Percentiles rank a stretch among this genome's conserved stretches.
Conservation (phyloP, 352 stramenopile genomes). For the Phytophthora uliginosa region DNA sequence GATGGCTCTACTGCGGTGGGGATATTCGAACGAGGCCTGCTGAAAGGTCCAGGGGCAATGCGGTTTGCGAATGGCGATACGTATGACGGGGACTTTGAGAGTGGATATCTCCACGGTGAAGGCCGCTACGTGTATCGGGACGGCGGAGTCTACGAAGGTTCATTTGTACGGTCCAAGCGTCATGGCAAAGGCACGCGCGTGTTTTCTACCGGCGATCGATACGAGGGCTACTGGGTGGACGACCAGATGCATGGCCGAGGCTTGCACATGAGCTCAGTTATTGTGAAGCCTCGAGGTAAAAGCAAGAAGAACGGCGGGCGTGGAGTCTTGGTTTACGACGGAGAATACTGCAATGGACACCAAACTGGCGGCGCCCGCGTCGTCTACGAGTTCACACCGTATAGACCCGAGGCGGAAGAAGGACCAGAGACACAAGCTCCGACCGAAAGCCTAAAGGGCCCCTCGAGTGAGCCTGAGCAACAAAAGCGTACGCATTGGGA, state of each 20-base stretch:
- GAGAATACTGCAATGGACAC: slow-evolving; percentile 52
- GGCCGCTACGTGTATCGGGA: slow-evolving; percentile 58
- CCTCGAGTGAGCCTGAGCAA: background rate
- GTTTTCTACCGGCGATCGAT: slow-evolving; percentile 64
- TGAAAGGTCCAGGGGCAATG: slow-evolving; percentile 65
- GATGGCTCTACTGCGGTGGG: slow-evolving; percentile 68
- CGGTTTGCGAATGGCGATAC: slow-evolving; percentile 71
- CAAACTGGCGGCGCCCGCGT: slow-evolving; percentile 61
- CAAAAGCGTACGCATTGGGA: slow-evolving; percentile 24
- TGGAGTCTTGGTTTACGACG: slow-evolving; percentile 52
- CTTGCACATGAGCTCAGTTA: slow-evolving; percentile 37
- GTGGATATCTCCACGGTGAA: slow-evolving; percentile 57
- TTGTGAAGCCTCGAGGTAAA: slow-evolving; percentile 16
- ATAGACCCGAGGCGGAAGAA: slow-evolving; percentile 2
- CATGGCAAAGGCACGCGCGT: slow-evolving; percentile 60
- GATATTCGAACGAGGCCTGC: slow-evolving; percentile 58
- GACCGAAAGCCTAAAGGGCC: slow-evolving; percentile 3
- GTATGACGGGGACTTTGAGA: slow-evolving; percentile 73
- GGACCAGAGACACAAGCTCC: slow-evolving; percentile 1
- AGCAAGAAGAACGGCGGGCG: slow-evolving; percentile 6
- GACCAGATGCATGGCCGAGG: slow-evolving; percentile 73
- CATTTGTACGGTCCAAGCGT: slow-evolving; percentile 57
- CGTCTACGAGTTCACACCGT: slow-evolving; percentile 47
- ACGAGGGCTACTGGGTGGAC: slow-evolving; percentile 65
- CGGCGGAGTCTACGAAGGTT: slow-evolving; percentile 65